These are phyloP conservation scores for Phytomonas sp. DNA, from an alignment of 208 protist genomes.

Conservation along the genomic window DNA sequence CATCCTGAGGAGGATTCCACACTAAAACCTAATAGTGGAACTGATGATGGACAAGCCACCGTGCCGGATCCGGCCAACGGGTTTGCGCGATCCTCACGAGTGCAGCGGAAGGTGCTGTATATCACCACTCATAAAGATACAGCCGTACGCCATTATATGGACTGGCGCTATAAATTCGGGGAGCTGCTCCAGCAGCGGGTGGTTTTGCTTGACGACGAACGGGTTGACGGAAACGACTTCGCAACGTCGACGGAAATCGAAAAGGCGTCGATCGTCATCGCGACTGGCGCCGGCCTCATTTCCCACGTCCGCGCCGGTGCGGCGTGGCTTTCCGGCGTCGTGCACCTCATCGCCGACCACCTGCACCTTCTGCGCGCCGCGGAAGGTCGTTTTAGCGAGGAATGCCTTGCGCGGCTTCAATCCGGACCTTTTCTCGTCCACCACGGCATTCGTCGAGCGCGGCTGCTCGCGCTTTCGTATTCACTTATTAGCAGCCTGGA, in stretches of 20 bases:
- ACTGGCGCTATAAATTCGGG: conserved; percentile 80
- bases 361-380: conserved; percentile 67
- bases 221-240: not conserved
- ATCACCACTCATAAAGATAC: conserved; percentile 63
- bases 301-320: conserved; percentile 39
- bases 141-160: conserved; percentile 58
- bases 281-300: conserved; percentile 36
- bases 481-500: conserved; percentile 75
- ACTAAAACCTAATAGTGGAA: not conserved
- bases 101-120: conserved; percentile 61
- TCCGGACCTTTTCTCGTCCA: conserved; percentile 51
- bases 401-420: conserved; percentile 74
- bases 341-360: conserved; percentile 77
- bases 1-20: conserved; percentile 17
- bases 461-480: conserved; percentile 78
- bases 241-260: not conserved
- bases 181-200: conserved; percentile 57
- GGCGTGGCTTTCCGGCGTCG: conserved; percentile 38
- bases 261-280: conserved; percentile 50
- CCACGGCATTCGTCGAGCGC: conserved; percentile 35
- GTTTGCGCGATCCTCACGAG: conserved; percentile 5
- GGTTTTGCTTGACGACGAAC: conserved; percentile 21
- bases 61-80: not conserved
- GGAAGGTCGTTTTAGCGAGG: conserved; percentile 73
- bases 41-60: not conserved